Evolutionary conservation across 106 monocot genomes (phyloP), one percentile per base, ranked within the genome.

Genomic region (Allium sativum): DNA sequence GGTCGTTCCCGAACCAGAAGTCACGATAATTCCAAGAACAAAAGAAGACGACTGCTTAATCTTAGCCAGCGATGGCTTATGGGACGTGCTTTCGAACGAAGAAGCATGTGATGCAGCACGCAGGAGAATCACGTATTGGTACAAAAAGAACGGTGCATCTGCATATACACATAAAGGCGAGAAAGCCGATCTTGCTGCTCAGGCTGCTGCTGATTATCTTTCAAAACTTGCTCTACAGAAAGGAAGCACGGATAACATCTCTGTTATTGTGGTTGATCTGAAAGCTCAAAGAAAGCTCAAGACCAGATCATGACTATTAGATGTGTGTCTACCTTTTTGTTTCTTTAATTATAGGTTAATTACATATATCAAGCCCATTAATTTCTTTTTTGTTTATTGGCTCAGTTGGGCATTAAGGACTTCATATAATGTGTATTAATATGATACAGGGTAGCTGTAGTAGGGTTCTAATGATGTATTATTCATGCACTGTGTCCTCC

Each of bases 1-100:
- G 76, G 67, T 89, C 6, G 84, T 85, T 41, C 73, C 89, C 6
- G 73, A 76, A 20, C 89, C 89, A 21, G 89, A 89, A 73, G 73
- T 89, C 18, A 82, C 67, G 18, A 55, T 84, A 12, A 47, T 81
- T 44, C 62, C 64, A 12, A 40, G 89, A 61, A 61, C 71, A 2
- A 82, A 65, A 44, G 89, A 89, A 18, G 84, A 89, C 18, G 89
- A 89, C 45, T 89, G 89, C 20, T 75, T 89, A 11, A 74, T 89
- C 56, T 72, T 89, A 4, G 89, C 89, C 8, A 84, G 81, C 40
- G 89, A 89, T 31, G 86, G 86, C 11, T 50, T 86, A 40, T 86
- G 81, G 80, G 85, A 85, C 58, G 85, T 85, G 0, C 52, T 85
- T 74, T 81, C 85, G 2, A 85, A 85, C n/a, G 75, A 86, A 48